These are phyloP conservation scores for Plasmodium ovale DNA, from an alignment of 169 alveolate genomes.

Conservation along the genomic window DNA sequence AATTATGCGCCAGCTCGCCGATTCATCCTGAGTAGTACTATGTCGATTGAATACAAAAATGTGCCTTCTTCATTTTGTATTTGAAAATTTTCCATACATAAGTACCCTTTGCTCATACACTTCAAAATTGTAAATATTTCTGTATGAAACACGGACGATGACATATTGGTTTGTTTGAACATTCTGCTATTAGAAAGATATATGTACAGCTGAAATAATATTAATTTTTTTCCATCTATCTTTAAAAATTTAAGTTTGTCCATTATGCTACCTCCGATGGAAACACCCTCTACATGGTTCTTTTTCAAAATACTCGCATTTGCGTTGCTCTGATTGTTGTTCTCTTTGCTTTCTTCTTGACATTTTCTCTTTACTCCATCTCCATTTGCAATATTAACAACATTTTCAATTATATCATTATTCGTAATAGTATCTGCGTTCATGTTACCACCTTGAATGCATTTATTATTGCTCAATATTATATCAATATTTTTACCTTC, in stretches of 20 bases:
- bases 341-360: slow-evolving; percentile 2
- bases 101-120: slow-evolving; percentile 21
- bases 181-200: slow-evolving; percentile 41
- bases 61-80: slow-evolving; percentile 67
- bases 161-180: slow-evolving; percentile 31
- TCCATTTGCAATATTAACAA: not conserved
- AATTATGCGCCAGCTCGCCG: slow-evolving; percentile 3
- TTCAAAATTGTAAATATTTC: slow-evolving; percentile 46
- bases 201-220: slow-evolving; percentile 59
- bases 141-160: slow-evolving; percentile 43
- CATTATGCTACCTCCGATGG: slow-evolving; percentile 12
- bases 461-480: not conserved
- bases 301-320: not conserved
- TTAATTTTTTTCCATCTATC: slow-evolving; percentile 44
- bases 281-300: not conserved
- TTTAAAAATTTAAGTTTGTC: slow-evolving; percentile 47
- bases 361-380: not conserved
- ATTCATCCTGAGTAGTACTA: slow-evolving; percentile 29
- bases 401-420: slow-evolving; percentile 13
- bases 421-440: not conserved
- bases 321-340: not conserved
- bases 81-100: slow-evolving; percentile 23
- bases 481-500: slow-evolving; percentile 1
- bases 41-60: slow-evolving; percentile 63
- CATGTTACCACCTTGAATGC: not conserved